Conservation (phyloP, 805 yeast genomes). For the Vanderwaltozyma verrucispora region DNA sequence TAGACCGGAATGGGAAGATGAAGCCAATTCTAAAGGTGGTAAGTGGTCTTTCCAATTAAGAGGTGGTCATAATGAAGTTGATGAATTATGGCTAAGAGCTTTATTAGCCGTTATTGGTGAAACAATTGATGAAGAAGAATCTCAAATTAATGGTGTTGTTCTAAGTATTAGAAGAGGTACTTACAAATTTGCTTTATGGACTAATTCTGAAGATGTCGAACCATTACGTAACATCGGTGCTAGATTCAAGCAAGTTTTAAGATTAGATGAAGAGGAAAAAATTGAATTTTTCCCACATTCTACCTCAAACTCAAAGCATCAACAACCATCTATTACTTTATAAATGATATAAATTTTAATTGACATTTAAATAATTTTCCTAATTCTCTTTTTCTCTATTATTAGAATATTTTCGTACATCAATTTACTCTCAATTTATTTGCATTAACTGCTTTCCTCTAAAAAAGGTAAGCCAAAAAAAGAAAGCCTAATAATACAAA, state of each 20-base stretch:
- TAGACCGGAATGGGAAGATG: conserved; percentile 98
- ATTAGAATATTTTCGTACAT: no score
- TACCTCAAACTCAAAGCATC: conserved; percentile 25
- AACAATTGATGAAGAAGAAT: conserved; percentile 73
- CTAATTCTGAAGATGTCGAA: conserved; percentile 56
- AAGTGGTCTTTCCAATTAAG: conserved; percentile 79
- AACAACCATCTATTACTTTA: conserved; percentile 26
- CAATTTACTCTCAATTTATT: no score
- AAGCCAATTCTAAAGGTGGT: conserved; percentile 80
- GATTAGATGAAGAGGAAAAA: conserved; percentile 59
- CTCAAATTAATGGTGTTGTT: conserved; percentile 90
- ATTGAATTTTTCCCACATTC: conserved; percentile 54
- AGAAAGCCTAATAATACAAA: no score
- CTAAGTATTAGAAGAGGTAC: conserved; percentile 76
- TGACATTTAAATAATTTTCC: no score
- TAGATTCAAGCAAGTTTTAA: conserved; percentile 76
- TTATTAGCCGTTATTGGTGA: conserved; percentile 88
- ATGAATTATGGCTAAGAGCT: conserved; percentile 86
- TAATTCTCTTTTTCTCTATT: background rate
- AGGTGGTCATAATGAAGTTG: conserved; percentile 46
- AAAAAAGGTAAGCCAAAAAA: no score
- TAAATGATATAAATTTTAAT: no score
- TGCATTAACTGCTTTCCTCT: no score
- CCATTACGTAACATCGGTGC: conserved; percentile 70
- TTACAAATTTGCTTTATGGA: conserved; percentile 87